Percentiles rank a stretch among this genome's conserved stretches.
Evolutionary conservation across 139 green algal genomes (phyloP).

Genomic region (Pseudopediastrum boryanum): DNA sequence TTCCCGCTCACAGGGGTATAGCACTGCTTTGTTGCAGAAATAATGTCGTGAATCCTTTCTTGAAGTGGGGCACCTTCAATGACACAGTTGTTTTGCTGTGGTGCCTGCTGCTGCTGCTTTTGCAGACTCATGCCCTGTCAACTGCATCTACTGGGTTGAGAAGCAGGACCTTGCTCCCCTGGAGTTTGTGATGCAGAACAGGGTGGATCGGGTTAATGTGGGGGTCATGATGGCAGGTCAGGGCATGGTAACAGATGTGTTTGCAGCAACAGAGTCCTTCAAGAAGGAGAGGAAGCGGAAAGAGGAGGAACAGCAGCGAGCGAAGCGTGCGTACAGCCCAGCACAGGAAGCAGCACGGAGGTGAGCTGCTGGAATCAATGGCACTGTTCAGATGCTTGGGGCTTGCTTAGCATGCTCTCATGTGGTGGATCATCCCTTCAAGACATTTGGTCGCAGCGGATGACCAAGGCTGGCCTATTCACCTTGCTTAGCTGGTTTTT

Average conservation of each 20-base stretch:
- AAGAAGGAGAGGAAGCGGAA: constrained; percentile 57
- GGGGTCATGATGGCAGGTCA: constrained; percentile 83
- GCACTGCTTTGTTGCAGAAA: too few relatives aligned
- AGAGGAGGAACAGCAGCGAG: constrained; percentile 54
- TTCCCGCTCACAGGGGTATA: too few relatives aligned
- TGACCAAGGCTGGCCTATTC: too few relatives aligned
- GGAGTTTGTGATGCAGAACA: constrained; percentile 80
- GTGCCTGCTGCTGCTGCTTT: not conserved
- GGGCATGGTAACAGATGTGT: constrained; percentile 50
- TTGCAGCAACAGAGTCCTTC: constrained; percentile 47
- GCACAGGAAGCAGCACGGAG: constrained; percentile 62
- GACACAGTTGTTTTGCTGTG: too few relatives aligned
- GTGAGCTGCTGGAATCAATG: constrained; percentile 3
- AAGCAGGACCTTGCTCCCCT: constrained; percentile 74
- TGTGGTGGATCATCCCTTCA: too few relatives aligned
- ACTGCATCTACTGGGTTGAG: constrained; percentile 89
- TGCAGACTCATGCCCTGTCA: constrained; percentile 79
- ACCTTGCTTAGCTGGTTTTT: too few relatives aligned
- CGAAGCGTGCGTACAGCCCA: constrained; percentile 56
- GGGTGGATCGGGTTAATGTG: constrained; percentile 68
- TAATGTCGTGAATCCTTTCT: too few relatives aligned
- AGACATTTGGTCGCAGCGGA: too few relatives aligned
- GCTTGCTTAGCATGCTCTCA: not conserved
- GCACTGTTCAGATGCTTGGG: not conserved
- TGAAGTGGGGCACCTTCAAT: too few relatives aligned